Evolutionary conservation across 164 flowering plant genomes (phyloP).

Genomic region (Dillenia turbinata): DNA sequence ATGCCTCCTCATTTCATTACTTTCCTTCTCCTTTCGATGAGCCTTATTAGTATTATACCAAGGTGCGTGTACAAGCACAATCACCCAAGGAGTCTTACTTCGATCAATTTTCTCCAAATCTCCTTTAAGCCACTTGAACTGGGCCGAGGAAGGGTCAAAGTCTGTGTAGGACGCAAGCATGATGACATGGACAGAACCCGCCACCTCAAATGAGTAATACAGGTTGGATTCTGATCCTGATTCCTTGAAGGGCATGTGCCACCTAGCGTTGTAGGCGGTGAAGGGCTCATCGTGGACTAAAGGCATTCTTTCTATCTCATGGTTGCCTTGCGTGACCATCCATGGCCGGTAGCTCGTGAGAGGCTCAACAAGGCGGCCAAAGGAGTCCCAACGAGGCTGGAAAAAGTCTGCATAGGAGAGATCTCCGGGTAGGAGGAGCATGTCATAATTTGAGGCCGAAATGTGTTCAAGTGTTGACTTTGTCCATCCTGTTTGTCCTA

Average conservation of each 20-base stretch:
- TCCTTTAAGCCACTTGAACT: constrained; percentile 57
- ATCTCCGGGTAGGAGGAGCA: constrained; percentile 76
- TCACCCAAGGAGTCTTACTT: constrained; percentile 58
- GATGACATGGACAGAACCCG: constrained; percentile 68
- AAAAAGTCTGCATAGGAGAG: constrained; percentile 63
- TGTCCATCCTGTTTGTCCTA: constrained; percentile 90
- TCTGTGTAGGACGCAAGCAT: constrained; percentile 83
- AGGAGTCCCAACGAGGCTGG: constrained; percentile 75
- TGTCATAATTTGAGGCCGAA: constrained; percentile 45
- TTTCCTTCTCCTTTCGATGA: constrained; percentile 62
- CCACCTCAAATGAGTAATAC: constrained; percentile 73
- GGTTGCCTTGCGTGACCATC: constrained; percentile 95
- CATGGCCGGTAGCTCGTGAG: constrained; percentile 76
- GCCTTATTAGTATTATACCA: constrained; percentile 81
- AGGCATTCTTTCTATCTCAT: constrained; percentile 66
- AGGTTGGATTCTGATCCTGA: constrained; percentile 74
- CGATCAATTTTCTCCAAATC: constrained; percentile 65
- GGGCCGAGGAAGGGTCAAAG: constrained; percentile 42
- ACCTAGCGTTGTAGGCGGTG: constrained; percentile 73
- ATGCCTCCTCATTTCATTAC: constrained; percentile 44
- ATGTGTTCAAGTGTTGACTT: constrained; percentile 66
- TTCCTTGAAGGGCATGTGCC: constrained; percentile 76
- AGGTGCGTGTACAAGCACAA: constrained; percentile 69
- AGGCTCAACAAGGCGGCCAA: constrained; percentile 76
- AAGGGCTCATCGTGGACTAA: constrained; percentile 31